These are phyloP conservation scores for Alloascoidea hylecoeti DNA, from an alignment of 805 yeast species.

Conservation along the genomic window DNA sequence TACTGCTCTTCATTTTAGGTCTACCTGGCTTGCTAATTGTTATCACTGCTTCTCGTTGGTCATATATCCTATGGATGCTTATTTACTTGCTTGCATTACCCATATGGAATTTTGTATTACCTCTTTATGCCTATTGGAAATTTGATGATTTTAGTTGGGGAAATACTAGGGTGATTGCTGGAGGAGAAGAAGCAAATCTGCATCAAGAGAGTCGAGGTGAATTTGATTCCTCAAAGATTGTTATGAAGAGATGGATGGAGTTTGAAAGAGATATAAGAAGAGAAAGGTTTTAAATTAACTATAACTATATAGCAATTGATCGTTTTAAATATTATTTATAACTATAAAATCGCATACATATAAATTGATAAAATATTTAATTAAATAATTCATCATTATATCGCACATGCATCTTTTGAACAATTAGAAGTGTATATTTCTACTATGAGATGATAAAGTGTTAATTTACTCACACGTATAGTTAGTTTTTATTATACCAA, in stretches of 20 bases:
- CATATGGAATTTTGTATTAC: constrained; percentile 41
- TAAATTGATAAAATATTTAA: background rate
- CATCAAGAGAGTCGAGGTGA: constrained; percentile 67
- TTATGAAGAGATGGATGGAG: constrained; percentile 91
- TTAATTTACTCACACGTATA: too few species aligned
- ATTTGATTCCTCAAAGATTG: constrained; percentile 82
- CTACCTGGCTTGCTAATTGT: constrained; percentile 46
- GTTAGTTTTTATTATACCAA: too few species aligned
- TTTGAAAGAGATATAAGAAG: constrained; percentile 76
- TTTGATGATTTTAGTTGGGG: constrained; percentile 62
- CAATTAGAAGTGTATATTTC: too few species aligned
- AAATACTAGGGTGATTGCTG: constrained; percentile 49
- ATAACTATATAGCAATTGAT: constrained; percentile 13
- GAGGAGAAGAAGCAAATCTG: constrained; percentile 48
- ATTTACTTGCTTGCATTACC: constrained; percentile 44
- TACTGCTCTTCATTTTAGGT: constrained; percentile 41
- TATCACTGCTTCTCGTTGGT: constrained; percentile 28
- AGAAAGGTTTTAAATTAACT: constrained; percentile 55
- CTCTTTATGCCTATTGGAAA: constrained; percentile 46
- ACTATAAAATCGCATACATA: background rate
- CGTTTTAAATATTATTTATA: constrained; percentile 1
- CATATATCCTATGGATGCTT: constrained; percentile 39
- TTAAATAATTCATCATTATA: too few species aligned
- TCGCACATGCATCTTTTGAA: too few species aligned
- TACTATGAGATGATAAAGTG: too few species aligned